Base-by-base conservation (phyloP, 495 filamentous ascomycete species). In the Annulohypoxylon nitens region DNA sequence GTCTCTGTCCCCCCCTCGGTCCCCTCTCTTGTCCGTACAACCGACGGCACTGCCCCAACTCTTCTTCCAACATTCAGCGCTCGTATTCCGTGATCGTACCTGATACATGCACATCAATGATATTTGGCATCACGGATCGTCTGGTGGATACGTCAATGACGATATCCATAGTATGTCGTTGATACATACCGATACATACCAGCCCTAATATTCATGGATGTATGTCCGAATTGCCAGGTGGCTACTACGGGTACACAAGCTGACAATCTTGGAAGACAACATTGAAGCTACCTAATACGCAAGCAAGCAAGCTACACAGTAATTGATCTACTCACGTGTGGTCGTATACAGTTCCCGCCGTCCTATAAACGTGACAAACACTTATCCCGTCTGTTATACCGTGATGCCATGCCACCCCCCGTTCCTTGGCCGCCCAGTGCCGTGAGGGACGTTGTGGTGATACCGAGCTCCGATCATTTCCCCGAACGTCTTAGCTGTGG, bases 71-170 rank as follows among this genome's bases (percentile, higher is more conserved):
- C 48, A 33, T 61, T 41, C n/a, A 36, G 23, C 33, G 34, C 18
- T 71, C 59, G 72, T 71, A 71, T 71, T 63, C 72, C 72, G 64
- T 57, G 67, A 74, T 74, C 71, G 71, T 70, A 74, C 37, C 65
- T 47, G 8, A 62, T 69, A 74, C 61, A 68, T 63, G 48, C 18
- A 47, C 45, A 43, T 51, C 41, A 67, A 47, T 20, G 43, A 47
- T 47, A 11, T 5, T 45, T 14, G 41, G 3, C 14, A 45, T 45
- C 41, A 45, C 14, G 14, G 41, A 45, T 39, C 30, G 5, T 30
- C 5, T 30, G 2, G 30, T 30, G 30, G 30, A 30, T 1, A 3
- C 30, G 30, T 4, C 30, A 30, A 30, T 30, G 30, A 30, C 30
- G 30, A 30, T 30, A 30, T 30, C 3, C 3, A 30, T 30, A 30